Evolutionary conservation across 2,329 filamentous ascomycete species (phyloP).

Genomic region (Paecilomyces variotii): DNA sequence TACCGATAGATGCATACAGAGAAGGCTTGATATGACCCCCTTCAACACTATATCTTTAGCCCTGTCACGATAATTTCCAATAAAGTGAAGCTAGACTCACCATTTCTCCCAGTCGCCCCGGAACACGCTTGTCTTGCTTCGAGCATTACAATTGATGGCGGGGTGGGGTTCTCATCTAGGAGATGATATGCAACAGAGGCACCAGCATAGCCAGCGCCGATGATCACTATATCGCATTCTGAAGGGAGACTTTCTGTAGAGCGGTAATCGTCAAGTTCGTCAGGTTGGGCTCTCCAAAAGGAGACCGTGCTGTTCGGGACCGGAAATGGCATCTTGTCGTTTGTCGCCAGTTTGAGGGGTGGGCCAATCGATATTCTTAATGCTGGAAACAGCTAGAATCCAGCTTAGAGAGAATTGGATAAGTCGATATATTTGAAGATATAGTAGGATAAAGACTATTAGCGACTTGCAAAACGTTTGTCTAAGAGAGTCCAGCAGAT

Average conservation of each 20-base stretch:
- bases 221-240: slow-evolving; percentile 38
- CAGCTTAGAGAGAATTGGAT: background rate
- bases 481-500: background rate
- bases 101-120: slow-evolving; percentile 40
- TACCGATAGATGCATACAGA: slow-evolving; percentile 30
- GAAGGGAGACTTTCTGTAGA: slow-evolving; percentile 32
- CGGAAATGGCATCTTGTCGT: background rate
- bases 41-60: slow-evolving; percentile 2
- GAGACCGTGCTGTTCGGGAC: slow-evolving; percentile 6
- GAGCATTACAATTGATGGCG: slow-evolving; percentile 29
- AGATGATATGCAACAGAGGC: slow-evolving; percentile 39
- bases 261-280: slow-evolving; percentile 33
- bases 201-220: slow-evolving; percentile 43
- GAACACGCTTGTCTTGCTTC: slow-evolving; percentile 37
- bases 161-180: slow-evolving; percentile 11
- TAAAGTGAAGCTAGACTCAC: slow-evolving; percentile 9
- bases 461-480: background rate
- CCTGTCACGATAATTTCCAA: background rate
- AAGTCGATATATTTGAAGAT: background rate
- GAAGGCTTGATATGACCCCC: slow-evolving; percentile 38
- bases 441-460: background rate
- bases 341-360: background rate
- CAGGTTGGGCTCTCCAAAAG: slow-evolving; percentile 37
- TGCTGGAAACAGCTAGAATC: background rate
- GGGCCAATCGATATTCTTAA: background rate